Percentiles rank a stretch among this genome's conserved stretches.
phyloP scores from a whole-genome alignment of 106 monocot genomes.

The Iris macrosiphon region DNA sequence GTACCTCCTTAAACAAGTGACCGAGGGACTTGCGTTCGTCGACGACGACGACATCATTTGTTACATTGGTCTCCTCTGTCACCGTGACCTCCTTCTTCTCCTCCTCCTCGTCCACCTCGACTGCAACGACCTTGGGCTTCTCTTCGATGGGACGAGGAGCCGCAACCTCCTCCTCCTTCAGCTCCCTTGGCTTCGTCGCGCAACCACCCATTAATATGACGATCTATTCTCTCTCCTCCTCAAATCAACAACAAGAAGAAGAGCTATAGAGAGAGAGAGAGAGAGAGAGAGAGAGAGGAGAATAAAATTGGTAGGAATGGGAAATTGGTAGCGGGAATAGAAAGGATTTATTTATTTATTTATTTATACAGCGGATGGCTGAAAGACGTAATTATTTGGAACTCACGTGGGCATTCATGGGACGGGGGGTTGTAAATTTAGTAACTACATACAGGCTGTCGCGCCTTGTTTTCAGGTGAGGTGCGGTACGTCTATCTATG shows the following conservation, averaged over 20 bases:
- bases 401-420: too few relatives aligned
- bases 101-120: not conserved
- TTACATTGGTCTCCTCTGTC: not conserved
- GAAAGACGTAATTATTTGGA: too few relatives aligned
- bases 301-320: not conserved
- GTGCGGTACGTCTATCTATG: too few relatives aligned
- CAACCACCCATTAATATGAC: constrained; percentile 24
- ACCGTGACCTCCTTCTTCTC: not conserved
- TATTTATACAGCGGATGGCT: not conserved
- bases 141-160: constrained; percentile 5
- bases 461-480: too few relatives aligned
- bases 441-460: too few relatives aligned
- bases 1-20: constrained; percentile 17
- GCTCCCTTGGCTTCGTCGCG: constrained; percentile 8
- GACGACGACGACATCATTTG: not conserved
- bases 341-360: too few relatives aligned
- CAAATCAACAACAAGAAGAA: too few relatives aligned
- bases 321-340: not conserved
- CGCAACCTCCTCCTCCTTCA: constrained; percentile 13
- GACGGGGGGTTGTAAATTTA: too few relatives aligned
- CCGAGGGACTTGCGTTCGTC: constrained; percentile 18
- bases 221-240: not conserved
- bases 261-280: not conserved
- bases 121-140: too few relatives aligned
- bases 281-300: not conserved